Base-by-base conservation (phyloP, 805 yeast genomes). In the Candida anglica region DNA sequence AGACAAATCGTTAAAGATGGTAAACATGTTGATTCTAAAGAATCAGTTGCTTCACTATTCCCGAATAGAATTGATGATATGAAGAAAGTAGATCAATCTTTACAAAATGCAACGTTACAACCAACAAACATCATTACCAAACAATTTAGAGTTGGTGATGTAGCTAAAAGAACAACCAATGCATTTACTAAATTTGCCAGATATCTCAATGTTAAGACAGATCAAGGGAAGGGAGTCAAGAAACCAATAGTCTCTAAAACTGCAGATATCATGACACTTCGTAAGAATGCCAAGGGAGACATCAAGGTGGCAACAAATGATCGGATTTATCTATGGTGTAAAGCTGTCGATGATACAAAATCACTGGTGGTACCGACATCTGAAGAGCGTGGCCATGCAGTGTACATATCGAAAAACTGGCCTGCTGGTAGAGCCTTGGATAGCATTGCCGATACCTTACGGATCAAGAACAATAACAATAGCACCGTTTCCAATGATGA, bases 341-440 rank as follows among this genome's bases (percentile, higher is more conserved):
- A 66, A 21, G 68, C 65, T 38, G 52, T 74, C 14, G 55, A 66
- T 19, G 33, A 60, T 37, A 40, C 39, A 15, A 42, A 46, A 16
- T 42, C 38, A 6, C 41, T 35, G 3, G 48, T 61, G 13, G n/a
- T n/a, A n/a, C n/a, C n/a, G n/a, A 50, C 59, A 35, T 43, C 48
- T 5, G 57, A 50, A 7, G 47, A 47, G 19, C 58, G 52, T 33
- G 39, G 56, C 24, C 50, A 47, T 14, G 61, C 71, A 1, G 47
- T 76, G 14, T 79, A 48, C 50, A 68, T 77, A 10, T 74, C 75
- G 13, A 72, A 67, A 37, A 56, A 65, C 19, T 78, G 83, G 82
- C 74, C 79, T 0, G 69, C 77, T 20, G 86, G 86, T 1, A 55
- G 77, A 35, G 69, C 76, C 13, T 50, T 79, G 21, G 86, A 79